Evolutionary conservation across 1,139 yeast species (phyloP).

Genomic region (Pichia sp.): DNA sequence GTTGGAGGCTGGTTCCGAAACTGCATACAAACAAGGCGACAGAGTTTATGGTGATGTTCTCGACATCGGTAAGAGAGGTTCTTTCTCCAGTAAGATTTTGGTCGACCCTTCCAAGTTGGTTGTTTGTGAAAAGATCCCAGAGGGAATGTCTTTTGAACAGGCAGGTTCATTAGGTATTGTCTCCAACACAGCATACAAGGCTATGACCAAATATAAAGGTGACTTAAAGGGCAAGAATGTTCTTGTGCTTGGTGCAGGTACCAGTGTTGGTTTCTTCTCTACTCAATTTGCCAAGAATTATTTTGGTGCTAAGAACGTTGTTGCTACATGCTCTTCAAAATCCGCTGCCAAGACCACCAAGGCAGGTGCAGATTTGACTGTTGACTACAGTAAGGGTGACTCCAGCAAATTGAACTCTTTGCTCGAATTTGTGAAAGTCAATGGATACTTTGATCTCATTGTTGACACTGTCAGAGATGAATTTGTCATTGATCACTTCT

Average conservation of each 20-base stretch:
- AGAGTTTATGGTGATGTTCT: conserved; percentile 52
- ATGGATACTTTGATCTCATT: conserved; percentile 36
- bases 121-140: conserved; percentile 40
- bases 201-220: conserved; percentile 23
- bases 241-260: conserved; percentile 65
- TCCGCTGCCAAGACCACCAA: conserved; percentile 12
- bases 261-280: conserved; percentile 60
- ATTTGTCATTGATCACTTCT: conserved; percentile 13
- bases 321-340: conserved; percentile 35
- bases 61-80: conserved; percentile 42
- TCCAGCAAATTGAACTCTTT: conserved; percentile 28
- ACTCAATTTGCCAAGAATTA: conserved; percentile 49
- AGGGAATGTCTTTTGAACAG: conserved; percentile 38
- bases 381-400: conserved; percentile 25
- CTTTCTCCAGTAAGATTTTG: conserved; percentile 42
- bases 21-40: conserved; percentile 45
- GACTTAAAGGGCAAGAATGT: conserved; percentile 27
- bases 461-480: conserved; percentile 22
- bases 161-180: conserved; percentile 57
- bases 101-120: conserved; percentile 32
- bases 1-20: conserved; percentile 46
- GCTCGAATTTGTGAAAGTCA: conserved; percentile 28
- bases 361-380: conserved; percentile 17
- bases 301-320: conserved; percentile 35
- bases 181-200: conserved; percentile 28